Evolutionary conservation across 257 asterid genomes (phyloP).

Genomic region (Euphrasia confusa): DNA sequence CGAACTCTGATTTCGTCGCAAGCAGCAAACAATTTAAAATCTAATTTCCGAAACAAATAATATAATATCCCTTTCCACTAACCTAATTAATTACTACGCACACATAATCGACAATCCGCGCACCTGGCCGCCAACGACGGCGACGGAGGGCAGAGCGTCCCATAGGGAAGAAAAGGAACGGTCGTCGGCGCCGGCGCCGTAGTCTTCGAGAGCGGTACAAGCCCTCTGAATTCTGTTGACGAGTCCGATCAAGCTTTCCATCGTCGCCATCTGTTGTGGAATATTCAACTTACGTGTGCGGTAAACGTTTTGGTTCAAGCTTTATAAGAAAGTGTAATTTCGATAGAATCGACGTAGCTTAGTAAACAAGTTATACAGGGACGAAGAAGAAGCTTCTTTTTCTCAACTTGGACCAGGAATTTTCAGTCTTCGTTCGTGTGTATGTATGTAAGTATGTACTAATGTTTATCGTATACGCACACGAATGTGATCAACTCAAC

Average conservation of each 20-base stretch:
- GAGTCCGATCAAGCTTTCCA: constrained; percentile 89
- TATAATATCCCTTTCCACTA: too few relatives aligned
- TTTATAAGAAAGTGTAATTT: neutral
- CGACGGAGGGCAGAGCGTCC: constrained; percentile 93
- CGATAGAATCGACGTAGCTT: neutral
- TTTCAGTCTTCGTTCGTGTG: too few relatives aligned
- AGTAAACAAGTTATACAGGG: neutral
- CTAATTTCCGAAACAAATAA: neutral
- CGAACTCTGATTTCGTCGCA: constrained; percentile 56
- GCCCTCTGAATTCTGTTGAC: constrained; percentile 89
- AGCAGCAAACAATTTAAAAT: neutral
- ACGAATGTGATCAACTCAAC: too few relatives aligned
- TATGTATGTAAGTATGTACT: too few relatives aligned
- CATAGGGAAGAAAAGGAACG: constrained; percentile 78
- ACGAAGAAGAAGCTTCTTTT: neutral
- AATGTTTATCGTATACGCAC: too few relatives aligned
- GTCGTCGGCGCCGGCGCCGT: constrained; percentile 85
- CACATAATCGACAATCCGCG: neutral
- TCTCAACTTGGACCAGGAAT: too few relatives aligned
- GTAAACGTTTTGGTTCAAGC: neutral
- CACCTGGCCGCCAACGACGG: constrained; percentile 97
- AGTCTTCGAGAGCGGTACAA: constrained; percentile 87
- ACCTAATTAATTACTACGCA: too few relatives aligned
- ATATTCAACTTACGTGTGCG: constrained; percentile 5
- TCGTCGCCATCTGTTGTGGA: constrained; percentile 47